A percentile compares a stretch with the other conserved stretches of the same genome.
These are phyloP conservation scores for Fusarium sp. DNA, from an alignment of 2,329 filamentous ascomycete genomes.

Conservation along the genomic window DNA sequence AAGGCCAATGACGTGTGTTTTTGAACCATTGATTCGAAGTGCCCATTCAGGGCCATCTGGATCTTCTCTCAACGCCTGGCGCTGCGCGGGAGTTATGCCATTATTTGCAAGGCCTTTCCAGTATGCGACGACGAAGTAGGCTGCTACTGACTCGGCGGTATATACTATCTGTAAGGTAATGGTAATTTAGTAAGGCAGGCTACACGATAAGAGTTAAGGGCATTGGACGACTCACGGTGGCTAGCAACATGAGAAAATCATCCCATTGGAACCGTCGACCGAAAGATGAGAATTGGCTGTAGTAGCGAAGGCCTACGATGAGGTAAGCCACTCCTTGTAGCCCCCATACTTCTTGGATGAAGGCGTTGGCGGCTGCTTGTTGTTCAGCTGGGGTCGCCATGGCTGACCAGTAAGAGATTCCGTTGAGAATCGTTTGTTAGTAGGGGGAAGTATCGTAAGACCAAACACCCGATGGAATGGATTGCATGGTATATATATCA, in stretches of 20 bases:
- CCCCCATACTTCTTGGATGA: constrained; percentile 2
- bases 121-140: constrained; percentile 1
- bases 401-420: too few relatives aligned
- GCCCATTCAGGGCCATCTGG: background rate
- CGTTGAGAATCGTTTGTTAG: fast-evolving
- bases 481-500: background rate
- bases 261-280: background rate
- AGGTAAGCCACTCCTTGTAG: background rate
- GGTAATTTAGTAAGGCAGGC: fast-evolving
- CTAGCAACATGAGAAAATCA: background rate
- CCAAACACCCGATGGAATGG: background rate
- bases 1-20: constrained; percentile 1
- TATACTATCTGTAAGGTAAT: background rate
- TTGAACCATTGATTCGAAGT: background rate
- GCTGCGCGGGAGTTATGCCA: background rate
- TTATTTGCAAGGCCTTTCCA: background rate
- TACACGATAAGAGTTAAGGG: too few relatives aligned
- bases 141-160: background rate
- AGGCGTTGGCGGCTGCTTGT: background rate
- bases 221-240: background rate
- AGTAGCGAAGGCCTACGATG: background rate
- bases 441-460: background rate
- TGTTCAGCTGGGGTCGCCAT: background rate
- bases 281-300: background rate
- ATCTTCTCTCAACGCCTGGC: background rate